These are phyloP conservation scores for Angomonas ambiguus DNA, from an alignment of 208 protist genomes.

Conservation along the genomic window DNA sequence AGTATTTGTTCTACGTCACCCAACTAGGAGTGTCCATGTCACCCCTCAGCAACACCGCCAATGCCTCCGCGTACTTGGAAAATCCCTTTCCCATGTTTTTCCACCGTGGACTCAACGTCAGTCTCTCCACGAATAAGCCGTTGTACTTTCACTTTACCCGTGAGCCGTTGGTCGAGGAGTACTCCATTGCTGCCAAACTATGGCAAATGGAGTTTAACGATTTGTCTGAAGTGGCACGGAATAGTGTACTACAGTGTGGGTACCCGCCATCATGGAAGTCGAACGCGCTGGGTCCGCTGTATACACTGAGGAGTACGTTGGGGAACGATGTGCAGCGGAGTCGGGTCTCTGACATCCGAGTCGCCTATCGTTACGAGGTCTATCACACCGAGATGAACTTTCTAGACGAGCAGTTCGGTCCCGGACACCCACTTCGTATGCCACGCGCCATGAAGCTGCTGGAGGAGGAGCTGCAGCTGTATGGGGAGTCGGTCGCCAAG, in stretches of 20 bases:
- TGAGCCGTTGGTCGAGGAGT: constrained; percentile 99
- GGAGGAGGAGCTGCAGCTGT: constrained; percentile 65
- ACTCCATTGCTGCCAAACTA: constrained; percentile 96
- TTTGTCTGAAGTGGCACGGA: constrained; percentile 98
- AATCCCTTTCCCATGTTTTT: constrained; percentile 97
- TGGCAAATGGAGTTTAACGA: constrained; percentile 96
- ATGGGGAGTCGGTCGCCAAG: constrained; percentile 33
- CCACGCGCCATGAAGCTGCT: constrained; percentile 68
- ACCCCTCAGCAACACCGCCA: constrained; percentile 97
- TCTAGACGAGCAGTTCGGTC: constrained; percentile 65
- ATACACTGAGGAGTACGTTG: constrained; percentile 78
- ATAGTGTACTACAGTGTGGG: constrained; percentile 94
- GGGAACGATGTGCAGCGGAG: constrained; percentile 93
- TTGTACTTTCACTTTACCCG: constrained; percentile 93
- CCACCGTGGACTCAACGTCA: constrained; percentile 95
- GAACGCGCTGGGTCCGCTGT: constrained; percentile 91
- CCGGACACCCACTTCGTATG: constrained; percentile 27
- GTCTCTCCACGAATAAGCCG: constrained; percentile 97
- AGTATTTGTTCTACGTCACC: constrained; percentile 98
- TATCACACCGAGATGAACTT: constrained; percentile 90
- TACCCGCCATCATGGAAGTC: constrained; percentile 93
- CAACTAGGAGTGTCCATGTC: constrained; percentile 97
- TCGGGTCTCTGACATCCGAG: constrained; percentile 95
- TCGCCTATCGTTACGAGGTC: constrained; percentile 92
- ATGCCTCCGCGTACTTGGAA: constrained; percentile 94